A percentile compares a stretch with the other conserved stretches of the same genome.
Evolutionary conservation across 2,329 filamentous ascomycete species (phyloP).

Genomic region (Tympanopsis confertula): DNA sequence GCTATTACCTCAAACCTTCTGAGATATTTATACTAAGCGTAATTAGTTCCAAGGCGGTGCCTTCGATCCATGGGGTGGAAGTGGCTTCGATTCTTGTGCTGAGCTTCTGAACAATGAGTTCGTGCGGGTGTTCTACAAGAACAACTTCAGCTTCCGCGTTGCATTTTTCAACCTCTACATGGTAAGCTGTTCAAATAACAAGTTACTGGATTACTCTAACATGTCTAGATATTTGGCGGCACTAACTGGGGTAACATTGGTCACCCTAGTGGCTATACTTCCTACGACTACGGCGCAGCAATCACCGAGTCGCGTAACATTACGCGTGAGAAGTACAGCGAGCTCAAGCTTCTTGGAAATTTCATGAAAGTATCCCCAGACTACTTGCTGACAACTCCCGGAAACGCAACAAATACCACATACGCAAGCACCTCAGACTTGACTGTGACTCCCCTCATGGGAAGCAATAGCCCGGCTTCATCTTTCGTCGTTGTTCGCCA

Average conservation of each 20-base stretch:
- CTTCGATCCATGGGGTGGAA: slow-evolving; percentile 66
- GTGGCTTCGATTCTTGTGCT: slow-evolving; percentile 56
- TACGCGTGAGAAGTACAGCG: slow-evolving; percentile 64
- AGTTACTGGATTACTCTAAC: slow-evolving; percentile 1
- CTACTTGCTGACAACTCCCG: slow-evolving; percentile 50
- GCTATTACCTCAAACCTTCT: neutral
- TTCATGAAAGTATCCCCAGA: slow-evolving; percentile 64
- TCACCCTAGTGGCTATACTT: slow-evolving; percentile 52
- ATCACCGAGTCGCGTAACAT: slow-evolving; percentile 62
- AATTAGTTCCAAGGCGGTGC: slow-evolving; percentile 56
- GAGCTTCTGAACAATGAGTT: slow-evolving; percentile 62
- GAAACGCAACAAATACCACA: slow-evolving; percentile 27
- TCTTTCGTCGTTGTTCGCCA: slow-evolving; percentile 10
- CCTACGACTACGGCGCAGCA: slow-evolving; percentile 40
- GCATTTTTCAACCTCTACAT: slow-evolving; percentile 67
- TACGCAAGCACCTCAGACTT: slow-evolving; percentile 38
- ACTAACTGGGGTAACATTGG: slow-evolving; percentile 78
- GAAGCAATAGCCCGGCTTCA: slow-evolving; percentile 7
- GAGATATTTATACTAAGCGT: neutral
- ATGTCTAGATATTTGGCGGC: slow-evolving; percentile 52
- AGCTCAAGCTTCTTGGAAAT: slow-evolving; percentile 65
- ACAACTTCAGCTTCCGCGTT: slow-evolving; percentile 53
- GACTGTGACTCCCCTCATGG: slow-evolving; percentile 28
- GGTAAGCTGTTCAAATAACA: slow-evolving; percentile 26
- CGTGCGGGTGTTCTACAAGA: slow-evolving; percentile 70